Evolutionary conservation across 306 rosid species (phyloP).

Genomic region (Arachis hypogaea): DNA sequence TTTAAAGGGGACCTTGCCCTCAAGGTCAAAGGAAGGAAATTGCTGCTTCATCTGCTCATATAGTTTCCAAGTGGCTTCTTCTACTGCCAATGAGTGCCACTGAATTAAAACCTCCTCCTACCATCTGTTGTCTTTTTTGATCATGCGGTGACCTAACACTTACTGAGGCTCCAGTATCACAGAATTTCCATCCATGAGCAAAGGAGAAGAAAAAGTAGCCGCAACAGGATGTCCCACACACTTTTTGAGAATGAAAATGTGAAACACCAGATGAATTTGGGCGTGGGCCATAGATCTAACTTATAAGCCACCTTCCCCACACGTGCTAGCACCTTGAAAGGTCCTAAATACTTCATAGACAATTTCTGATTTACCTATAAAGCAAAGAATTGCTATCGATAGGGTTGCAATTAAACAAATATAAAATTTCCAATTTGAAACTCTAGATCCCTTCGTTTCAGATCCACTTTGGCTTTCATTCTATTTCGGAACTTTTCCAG

Average conservation of each 20-base stretch:
- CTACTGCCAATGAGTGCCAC: background rate
- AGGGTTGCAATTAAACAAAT: background rate
- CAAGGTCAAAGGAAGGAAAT: background rate
- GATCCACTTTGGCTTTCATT: background rate
- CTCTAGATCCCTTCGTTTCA: accelerated
- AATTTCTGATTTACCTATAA: too few species aligned
- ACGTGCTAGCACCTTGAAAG: too few species aligned
- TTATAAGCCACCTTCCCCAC: too few species aligned
- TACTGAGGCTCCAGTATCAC: background rate
- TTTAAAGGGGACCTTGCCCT: background rate
- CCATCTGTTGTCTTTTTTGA: background rate
- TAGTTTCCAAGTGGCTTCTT: background rate
- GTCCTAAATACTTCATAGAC: too few species aligned
- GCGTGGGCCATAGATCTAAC: background rate
- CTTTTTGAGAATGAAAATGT: too few species aligned
- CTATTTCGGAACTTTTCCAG: background rate
- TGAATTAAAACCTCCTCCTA: background rate
- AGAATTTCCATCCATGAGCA: background rate
- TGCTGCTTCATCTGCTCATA: too few species aligned
- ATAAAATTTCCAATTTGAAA: background rate
- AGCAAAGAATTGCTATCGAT: background rate
- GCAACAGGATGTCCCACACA: background rate
- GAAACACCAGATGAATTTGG: background rate
- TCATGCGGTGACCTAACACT: background rate
- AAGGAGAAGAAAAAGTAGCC: background rate